Conservation (phyloP, 148 eudicot genomes). For the Spergularia bocconei region DNA sequence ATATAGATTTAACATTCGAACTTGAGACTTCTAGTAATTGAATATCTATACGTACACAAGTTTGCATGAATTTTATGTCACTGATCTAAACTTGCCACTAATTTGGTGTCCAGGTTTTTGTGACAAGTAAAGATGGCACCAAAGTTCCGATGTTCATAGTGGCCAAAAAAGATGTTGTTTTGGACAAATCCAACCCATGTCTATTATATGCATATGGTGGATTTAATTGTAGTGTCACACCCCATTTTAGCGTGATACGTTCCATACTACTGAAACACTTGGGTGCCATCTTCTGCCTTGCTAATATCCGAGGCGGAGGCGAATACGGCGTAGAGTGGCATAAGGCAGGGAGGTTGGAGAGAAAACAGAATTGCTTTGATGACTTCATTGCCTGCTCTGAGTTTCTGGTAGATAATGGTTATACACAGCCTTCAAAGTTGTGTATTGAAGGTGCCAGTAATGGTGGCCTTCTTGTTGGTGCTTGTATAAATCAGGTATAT, state of each 20-base stretch:
- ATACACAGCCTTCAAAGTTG: constrained; percentile 71
- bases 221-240: constrained; percentile 69
- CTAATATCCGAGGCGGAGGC: constrained; percentile 95
- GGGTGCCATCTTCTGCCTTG: constrained; percentile 65
- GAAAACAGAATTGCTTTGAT: constrained; percentile 82
- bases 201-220: constrained; percentile 84
- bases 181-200: constrained; percentile 89
- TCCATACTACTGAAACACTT: constrained; percentile 62
- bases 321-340: constrained; percentile 99
- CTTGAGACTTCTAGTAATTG: too few relatives aligned
- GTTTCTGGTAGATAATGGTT: constrained; percentile 68
- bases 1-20: too few relatives aligned
- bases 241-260: constrained; percentile 61
- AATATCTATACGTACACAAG: too few relatives aligned
- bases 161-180: constrained; percentile 47
- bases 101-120: constrained; percentile 51
- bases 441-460: constrained; percentile 99
- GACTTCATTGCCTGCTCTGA: constrained; percentile 85
- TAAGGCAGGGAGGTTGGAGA: constrained; percentile 64
- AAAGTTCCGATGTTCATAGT: constrained; percentile 75
- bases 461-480: constrained; percentile 89
- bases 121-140: constrained; percentile 79
- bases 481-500: constrained; percentile 89
- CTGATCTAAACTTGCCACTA: not conserved
- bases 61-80: too few relatives aligned